Base-by-base conservation (phyloP, 2,329 filamentous ascomycete genomes). In the Lachnellula occidentalis region DNA sequence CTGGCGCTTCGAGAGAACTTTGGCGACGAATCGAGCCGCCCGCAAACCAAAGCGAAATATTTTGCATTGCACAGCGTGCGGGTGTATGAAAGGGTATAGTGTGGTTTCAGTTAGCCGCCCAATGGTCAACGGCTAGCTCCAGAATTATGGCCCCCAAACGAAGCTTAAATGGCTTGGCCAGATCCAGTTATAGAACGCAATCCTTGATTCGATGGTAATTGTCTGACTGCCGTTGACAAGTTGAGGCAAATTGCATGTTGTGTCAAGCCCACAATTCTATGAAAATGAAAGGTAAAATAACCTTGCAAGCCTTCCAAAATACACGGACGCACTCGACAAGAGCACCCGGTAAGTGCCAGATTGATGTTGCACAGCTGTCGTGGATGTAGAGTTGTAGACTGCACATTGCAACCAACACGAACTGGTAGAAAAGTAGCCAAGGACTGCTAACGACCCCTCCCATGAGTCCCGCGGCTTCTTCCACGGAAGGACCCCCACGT, bases 341-440 rank as follows among this genome's bases (percentile, higher is more conserved):
- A 8, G 46, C 46, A 11, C 15, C 15, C 2, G 27, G 27, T 14
- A 48, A 27, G 14, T 48, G n/a, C 46, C 36, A 49, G 5, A 49
- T 6, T 4, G 47, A 49, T 7, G 21, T n/a, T 8, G 21, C 19
- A 24, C 22, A 49, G 34, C 47, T 22, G 6, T 49, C 47, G 22
- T 14, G 9, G 19, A 49, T 27, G 5, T 24, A 41, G 3, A 49
- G 17, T 21, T 19, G 21, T 2, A 49, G 24, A 14, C 47, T 49
- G 34, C 21, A 49, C 19, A 49, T 12, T 4, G 47, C 47, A n/a
- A 49, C 36, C 12, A 17, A 8, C n/a, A 36, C 27, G 14, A 49
- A 49, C 27, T 49, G 47, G 34, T 49, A 49, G 36, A 49, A 49
- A 5, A 49, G 47, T 5, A 49, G 47, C 47, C 34, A 37, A 9